phyloP scores from a whole-genome alignment of 805 yeast genomes.

The Ogataea wickerhamii region DNA sequence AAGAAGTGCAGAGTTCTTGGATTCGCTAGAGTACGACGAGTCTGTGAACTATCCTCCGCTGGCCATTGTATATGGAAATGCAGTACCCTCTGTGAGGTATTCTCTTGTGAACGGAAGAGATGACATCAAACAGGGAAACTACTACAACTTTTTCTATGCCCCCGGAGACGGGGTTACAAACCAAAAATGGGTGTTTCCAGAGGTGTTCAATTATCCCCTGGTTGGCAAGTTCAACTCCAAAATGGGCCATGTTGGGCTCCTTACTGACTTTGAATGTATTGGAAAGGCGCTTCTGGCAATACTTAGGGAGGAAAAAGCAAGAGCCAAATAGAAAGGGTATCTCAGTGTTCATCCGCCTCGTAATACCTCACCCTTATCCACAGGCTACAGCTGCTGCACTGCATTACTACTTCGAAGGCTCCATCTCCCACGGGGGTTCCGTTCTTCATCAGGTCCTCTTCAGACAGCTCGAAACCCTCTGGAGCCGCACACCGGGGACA shows the following conservation, averaged over 20 bases:
- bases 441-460: conserved; percentile 53
- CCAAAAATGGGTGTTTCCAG: conserved; percentile 80
- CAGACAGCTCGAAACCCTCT: conserved; percentile 56
- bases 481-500: conserved; percentile 65
- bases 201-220: conserved; percentile 63
- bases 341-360: conserved; percentile 35
- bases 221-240: conserved; percentile 62
- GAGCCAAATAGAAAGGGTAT: too few species aligned
- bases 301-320: conserved; percentile 48
- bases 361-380: conserved; percentile 77
- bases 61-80: conserved; percentile 76
- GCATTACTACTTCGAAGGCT: conserved; percentile 64
- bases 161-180: conserved; percentile 94
- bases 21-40: conserved; percentile 52
- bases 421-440: conserved; percentile 39
- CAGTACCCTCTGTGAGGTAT: conserved; percentile 82
- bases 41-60: conserved; percentile 68
- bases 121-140: conserved; percentile 68
- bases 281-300: conserved; percentile 69
- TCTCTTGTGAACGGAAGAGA: conserved; percentile 59
- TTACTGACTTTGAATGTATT: conserved; percentile 70
- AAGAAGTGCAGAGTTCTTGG: conserved; percentile 54
- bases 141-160: conserved; percentile 75
- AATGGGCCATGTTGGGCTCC: conserved; percentile 74
- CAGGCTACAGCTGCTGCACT: conserved; percentile 78